Base-by-base conservation (phyloP, 345 rosid genomes). In the Eucalyptus decipiens region DNA sequence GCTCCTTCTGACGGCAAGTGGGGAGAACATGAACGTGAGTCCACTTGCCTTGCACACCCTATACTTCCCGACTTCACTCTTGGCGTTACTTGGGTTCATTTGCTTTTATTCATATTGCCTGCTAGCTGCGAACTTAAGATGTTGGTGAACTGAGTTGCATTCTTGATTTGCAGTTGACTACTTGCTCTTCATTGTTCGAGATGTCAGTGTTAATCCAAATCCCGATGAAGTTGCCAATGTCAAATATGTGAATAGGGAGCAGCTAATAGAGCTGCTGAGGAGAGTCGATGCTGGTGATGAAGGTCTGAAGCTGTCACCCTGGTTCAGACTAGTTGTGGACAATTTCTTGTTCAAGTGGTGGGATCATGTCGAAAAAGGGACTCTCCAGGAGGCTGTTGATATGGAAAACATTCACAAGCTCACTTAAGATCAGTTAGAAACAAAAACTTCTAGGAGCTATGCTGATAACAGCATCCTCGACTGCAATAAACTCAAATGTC, bases 1-100 rank as follows among this genome's bases (percentile, higher is more conserved):
- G 99, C 99, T 69, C 97, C 99, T 93, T 97, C 99, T 76, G 99
- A 97, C 90, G 99, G 99, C 88, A 96, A 95, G 90, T 97, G 99
- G 99, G 99, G 99, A 69, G 99, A 97, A 93, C 99, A 97, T 89
- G 98, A 97, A 95, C 95, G 99, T 97, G 94, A 93, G 85, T 30
- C 50, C 76, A 89, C 72, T 72, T 21, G 67, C 87, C 45, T 56
- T 17, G n/a, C 47, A 54, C 56, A 12, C 12, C 48, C 88, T 47
- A 7, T 60, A 56, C 34, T 87, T 48, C 24, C 48, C 30, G 10
- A 87, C 14, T 48, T 21, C 47, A 58, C 42, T 42, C 24, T 48
- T 34, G 51, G 51, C 30, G 37, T 8, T 43, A 85, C 42, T 47
- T 5, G 24, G 88, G 56, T 65, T 43, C 26, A 48, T 85, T 51